phyloP scores from a whole-genome alignment of 148 eudicot species.

The Simmondsia chinensis region DNA sequence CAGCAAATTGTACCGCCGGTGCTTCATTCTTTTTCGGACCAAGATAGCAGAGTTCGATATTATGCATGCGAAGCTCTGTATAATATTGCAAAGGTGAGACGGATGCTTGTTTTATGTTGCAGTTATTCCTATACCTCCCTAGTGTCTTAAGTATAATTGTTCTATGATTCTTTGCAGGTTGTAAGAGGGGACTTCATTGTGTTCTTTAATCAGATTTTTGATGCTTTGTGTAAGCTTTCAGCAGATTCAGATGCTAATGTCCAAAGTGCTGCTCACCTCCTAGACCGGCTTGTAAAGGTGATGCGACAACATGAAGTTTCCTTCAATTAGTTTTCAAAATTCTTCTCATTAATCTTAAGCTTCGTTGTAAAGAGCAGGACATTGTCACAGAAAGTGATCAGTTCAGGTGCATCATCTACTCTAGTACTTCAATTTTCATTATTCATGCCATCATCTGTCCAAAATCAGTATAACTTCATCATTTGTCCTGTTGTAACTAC shows the following conservation, averaged over 20 bases:
- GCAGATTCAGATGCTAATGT: conserved; percentile 96
- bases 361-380: conserved; percentile 48
- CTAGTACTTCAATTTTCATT: neutral
- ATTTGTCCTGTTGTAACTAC: neutral
- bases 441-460: neutral
- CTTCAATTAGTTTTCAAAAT: neutral
- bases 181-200: conserved; percentile 96
- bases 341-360: conserved; percentile 3
- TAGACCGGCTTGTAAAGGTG: conserved; percentile 98
- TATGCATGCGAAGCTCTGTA: conserved; percentile 99
- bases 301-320: neutral
- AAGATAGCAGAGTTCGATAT: conserved; percentile 97
- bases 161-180: conserved; percentile 57
- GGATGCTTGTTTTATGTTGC: conserved; percentile 1
- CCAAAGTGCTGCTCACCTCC: conserved; percentile 98
- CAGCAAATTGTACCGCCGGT: conserved; percentile 99
- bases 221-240: conserved; percentile 93
- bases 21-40: conserved; percentile 73
- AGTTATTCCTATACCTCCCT: too few species aligned
- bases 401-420: conserved; percentile 57
- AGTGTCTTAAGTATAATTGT: conserved; percentile 6
- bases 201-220: conserved; percentile 90
- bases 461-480: neutral
- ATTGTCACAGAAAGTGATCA: conserved; percentile 96
- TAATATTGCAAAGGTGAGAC: conserved; percentile 89